These are phyloP conservation scores for Juglanconis juglandina DNA, from an alignment of 2,329 filamentous ascomycete species.

Conservation along the genomic window DNA sequence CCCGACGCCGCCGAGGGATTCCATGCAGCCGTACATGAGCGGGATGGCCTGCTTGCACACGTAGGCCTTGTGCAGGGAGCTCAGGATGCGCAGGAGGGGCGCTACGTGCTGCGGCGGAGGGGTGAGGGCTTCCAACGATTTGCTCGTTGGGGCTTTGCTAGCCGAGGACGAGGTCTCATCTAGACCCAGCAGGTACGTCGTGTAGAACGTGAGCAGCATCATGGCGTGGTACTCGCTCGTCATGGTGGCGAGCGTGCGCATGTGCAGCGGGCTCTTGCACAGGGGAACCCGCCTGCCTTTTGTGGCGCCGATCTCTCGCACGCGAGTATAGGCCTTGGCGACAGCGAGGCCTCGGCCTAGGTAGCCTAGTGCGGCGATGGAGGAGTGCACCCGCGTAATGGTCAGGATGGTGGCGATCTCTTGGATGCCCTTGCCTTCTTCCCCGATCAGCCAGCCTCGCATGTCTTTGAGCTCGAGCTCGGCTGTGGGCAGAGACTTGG, in stretches of 20 bases:
- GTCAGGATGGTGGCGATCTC: slow-evolving; percentile 68
- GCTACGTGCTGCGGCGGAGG: slow-evolving; percentile 31
- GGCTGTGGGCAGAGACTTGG: slow-evolving; percentile 66
- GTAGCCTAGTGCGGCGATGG: slow-evolving; percentile 49
- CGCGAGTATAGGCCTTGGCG: slow-evolving; percentile 54
- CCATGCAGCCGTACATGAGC: slow-evolving; percentile 57
- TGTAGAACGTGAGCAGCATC: slow-evolving; percentile 54
- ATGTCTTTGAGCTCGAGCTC: slow-evolving; percentile 65
- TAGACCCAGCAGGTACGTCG: slow-evolving; percentile 51
- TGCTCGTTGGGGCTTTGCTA: slow-evolving; percentile 20
- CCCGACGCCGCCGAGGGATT: slow-evolving; percentile 62
- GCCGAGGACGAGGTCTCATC: slow-evolving; percentile 36
- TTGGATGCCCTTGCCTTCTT: slow-evolving; percentile 62
- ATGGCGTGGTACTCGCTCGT: slow-evolving; percentile 54
- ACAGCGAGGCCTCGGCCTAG: slow-evolving; percentile 56
- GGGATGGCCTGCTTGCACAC: slow-evolving; percentile 48
- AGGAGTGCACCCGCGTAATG: slow-evolving; percentile 60
- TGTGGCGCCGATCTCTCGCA: slow-evolving; percentile 49
- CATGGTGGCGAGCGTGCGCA: slow-evolving; percentile 55
- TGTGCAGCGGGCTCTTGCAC: slow-evolving; percentile 51
- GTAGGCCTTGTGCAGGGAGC: slow-evolving; percentile 59
- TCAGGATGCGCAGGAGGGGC: slow-evolving; percentile 54
- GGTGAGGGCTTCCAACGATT: slow-evolving; percentile 25
- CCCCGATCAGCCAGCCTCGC: slow-evolving; percentile 64
- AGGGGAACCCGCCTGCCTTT: slow-evolving; percentile 44